Evolutionary conservation across 2,329 filamentous ascomycete species (phyloP), one percentile per base, ranked within the genome.

Genomic region (Rutstroemia sp.): DNA sequence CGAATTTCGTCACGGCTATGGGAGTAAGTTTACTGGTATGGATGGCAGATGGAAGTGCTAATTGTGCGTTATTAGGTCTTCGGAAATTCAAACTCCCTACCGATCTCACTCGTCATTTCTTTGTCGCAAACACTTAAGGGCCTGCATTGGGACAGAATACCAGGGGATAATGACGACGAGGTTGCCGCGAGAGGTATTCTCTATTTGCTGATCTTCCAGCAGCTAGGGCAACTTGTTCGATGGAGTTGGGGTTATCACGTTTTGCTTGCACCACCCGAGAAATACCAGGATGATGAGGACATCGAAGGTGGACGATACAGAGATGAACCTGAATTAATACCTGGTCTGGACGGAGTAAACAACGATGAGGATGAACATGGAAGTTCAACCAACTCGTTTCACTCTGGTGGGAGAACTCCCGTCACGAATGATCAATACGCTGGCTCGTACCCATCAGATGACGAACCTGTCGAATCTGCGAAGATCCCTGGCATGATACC

Each of bases 241-340:
- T 99, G 94, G 94, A 96, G 89, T 61, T 99, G 94, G 94, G 94
- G 94, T 10, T 97, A 96, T 71, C 91, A 96, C 66, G 86, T 97
- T 39, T 78, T 99, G 17, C 77, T 99, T n/a, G 92, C 92, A 17
- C 90, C 92, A 17, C 87, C 89, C 63, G 83, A 86, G 49, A 81
- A 81, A 60, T 89, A 89, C 66, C 76, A 79, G 14, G 83, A 88
- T 53, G 76, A 46, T n/a, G 62, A 57, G 0, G 64, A 67, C 25
- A 63, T 68, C 39, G 67, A 69, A 51, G 65, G 80, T 73, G 81
- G 86, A 16, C 76, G 82, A 58, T 85, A 84, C 66, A 75, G 73
- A 54, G 80, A 81, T 49, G 72, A 78, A 19, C 69, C 70, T 3
- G 78, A 81, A 46, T 75, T 78, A 52, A 77, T 81, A 54, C 69